phyloP scores from a whole-genome alignment of 2,329 filamentous ascomycete genomes.

The Exophiala dermatitidis region DNA sequence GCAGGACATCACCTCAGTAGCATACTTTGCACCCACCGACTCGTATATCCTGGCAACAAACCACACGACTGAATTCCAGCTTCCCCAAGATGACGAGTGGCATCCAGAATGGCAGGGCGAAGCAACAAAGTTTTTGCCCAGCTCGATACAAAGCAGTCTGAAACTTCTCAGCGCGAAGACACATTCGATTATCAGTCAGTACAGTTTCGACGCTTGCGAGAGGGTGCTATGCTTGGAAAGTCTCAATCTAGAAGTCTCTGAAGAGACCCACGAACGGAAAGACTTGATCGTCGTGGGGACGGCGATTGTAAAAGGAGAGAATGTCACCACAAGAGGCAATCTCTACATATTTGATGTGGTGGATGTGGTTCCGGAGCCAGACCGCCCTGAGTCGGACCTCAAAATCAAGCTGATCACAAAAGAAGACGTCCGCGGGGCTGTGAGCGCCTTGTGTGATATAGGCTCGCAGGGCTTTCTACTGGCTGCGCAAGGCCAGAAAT shows the following conservation, averaged over 20 bases:
- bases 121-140: slow-evolving; percentile 51
- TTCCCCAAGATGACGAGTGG: slow-evolving; percentile 79
- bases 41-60: slow-evolving; percentile 73
- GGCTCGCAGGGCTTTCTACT: slow-evolving; percentile 83
- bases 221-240: slow-evolving; percentile 74
- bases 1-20: slow-evolving; percentile 63
- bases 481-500: slow-evolving; percentile 90
- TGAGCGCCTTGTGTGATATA: slow-evolving; percentile 77
- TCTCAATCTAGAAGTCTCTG: slow-evolving; percentile 80
- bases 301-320: slow-evolving; percentile 78
- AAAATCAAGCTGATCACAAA: slow-evolving; percentile 78
- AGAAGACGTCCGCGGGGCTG: slow-evolving; percentile 86
- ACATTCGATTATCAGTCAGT: slow-evolving; percentile 69
- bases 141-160: slow-evolving; percentile 62
- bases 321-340: slow-evolving; percentile 74
- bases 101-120: slow-evolving; percentile 75
- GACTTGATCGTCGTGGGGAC: slow-evolving; percentile 80
- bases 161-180: slow-evolving; percentile 71
- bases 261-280: slow-evolving; percentile 78
- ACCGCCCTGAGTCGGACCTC: slow-evolving; percentile 73
- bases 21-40: slow-evolving; percentile 67
- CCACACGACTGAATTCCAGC: slow-evolving; percentile 61
- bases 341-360: slow-evolving; percentile 91
- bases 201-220: slow-evolving; percentile 67
- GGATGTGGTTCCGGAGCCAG: slow-evolving; percentile 81